Evolutionary conservation across 352 stramenopile species (phyloP).

Genomic region (Phytophthora cajani): DNA sequence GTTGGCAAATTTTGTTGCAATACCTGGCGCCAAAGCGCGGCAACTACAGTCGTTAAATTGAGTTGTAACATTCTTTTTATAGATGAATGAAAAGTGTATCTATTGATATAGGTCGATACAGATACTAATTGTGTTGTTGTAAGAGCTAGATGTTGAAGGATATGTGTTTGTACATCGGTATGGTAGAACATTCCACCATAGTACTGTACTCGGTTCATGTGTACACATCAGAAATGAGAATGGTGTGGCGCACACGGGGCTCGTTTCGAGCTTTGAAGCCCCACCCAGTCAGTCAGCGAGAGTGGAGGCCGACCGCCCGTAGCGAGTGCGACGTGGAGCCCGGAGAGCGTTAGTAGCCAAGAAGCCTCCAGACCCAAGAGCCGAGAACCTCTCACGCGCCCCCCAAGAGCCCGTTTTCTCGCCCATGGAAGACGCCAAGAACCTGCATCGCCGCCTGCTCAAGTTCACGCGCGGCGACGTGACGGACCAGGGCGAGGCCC

Average conservation of each 20-base stretch:
- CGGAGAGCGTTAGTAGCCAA: conserved; percentile 29
- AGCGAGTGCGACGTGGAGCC: conserved; percentile 23
- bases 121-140: no score
- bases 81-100: no score
- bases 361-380: conserved; percentile 19
- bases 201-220: no score
- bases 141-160: no score
- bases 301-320: conserved; percentile 1
- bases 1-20: neutral
- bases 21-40: neutral
- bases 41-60: neutral
- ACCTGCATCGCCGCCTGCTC: conserved; percentile 71
- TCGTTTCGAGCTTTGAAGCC: conserved; percentile 12
- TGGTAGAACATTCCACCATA: no score
- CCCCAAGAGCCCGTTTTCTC: neutral
- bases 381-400: neutral
- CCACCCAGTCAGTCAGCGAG: conserved; percentile 22
- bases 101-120: no score
- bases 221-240: conserved; percentile 1
- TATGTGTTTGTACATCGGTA: no score
- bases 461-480: conserved; percentile 76
- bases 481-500: conserved; percentile 59
- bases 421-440: conserved; percentile 71
- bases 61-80: no score
- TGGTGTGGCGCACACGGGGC: conserved; percentile 17